Evolutionary conservation across 345 rosid species (phyloP).

Genomic region (Eutrema heterophyllum): DNA sequence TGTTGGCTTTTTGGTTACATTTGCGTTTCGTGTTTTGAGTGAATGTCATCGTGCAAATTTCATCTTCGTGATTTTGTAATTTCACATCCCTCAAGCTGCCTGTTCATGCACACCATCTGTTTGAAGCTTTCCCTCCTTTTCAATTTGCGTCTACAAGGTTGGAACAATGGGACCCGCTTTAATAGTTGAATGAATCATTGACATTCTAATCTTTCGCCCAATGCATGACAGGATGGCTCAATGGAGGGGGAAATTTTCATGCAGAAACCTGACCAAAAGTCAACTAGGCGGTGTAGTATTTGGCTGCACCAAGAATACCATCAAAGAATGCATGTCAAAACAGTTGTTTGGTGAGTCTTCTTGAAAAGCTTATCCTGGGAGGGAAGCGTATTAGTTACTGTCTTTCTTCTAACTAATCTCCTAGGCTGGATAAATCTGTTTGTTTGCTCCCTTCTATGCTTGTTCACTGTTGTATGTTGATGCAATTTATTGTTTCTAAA

Average conservation of each 20-base stretch:
- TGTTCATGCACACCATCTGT: constrained; percentile 14
- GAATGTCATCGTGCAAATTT: neutral
- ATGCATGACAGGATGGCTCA: constrained; percentile 44
- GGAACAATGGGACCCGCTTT: neutral
- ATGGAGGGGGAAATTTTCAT: constrained; percentile 23
- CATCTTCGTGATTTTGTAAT: neutral
- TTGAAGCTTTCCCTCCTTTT: neutral
- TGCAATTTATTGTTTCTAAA: neutral
- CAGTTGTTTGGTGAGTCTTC: constrained; percentile 61
- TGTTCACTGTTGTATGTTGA: neutral
- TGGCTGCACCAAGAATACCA: constrained; percentile 56
- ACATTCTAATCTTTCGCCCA: neutral
- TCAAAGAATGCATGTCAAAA: constrained; percentile 53
- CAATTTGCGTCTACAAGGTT: neutral
- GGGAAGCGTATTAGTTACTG: neutral
- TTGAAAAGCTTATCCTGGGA: neutral
- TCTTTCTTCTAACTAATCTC: neutral
- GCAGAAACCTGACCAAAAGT: constrained; percentile 46
- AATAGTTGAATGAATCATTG: neutral
- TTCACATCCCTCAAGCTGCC: neutral
- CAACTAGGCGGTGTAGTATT: constrained; percentile 70
- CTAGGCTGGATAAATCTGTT: neutral
- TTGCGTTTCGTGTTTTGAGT: neutral
- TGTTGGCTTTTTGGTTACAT: neutral
- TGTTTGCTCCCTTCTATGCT: neutral